phyloP scores from a whole-genome alignment of 129 eudicot genomes.

The Pulicaria dysenterica region DNA sequence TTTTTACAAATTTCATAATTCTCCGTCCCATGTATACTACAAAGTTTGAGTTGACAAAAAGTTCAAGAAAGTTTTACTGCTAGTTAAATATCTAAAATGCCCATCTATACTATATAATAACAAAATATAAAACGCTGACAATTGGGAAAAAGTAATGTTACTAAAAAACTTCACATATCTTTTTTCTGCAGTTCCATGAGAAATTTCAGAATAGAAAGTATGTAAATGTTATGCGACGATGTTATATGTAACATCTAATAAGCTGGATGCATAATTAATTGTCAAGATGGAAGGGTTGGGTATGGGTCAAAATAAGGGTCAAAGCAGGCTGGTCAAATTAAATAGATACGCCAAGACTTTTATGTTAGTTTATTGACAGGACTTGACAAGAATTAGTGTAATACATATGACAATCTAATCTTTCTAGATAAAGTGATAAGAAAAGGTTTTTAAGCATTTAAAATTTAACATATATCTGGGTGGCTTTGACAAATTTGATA shows the following conservation, averaged over 20 bases:
- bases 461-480: no score
- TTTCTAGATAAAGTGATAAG: no score
- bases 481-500: no score
- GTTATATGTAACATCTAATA: not conserved
- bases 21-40: not conserved
- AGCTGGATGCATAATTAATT: not conserved
- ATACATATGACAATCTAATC: no score
- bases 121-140: not conserved
- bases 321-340: no score
- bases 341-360: no score
- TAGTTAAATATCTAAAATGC: not conserved
- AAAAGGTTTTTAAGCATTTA: no score
- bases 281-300: not conserved
- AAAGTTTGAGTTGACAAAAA: slow-evolving; percentile 1
- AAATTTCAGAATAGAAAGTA: slow-evolving; percentile 3
- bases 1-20: not conserved
- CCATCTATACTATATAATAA: not conserved
- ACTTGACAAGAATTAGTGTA: no score
- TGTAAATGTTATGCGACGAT: not conserved
- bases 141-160: not conserved
- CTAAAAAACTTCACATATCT: not conserved
- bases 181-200: not conserved
- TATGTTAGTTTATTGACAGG: no score
- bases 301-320: not conserved
- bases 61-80: not conserved